Evolutionary conservation across 2,329 filamentous ascomycete species (phyloP).

Genomic region (Colletotrichum spinosum): DNA sequence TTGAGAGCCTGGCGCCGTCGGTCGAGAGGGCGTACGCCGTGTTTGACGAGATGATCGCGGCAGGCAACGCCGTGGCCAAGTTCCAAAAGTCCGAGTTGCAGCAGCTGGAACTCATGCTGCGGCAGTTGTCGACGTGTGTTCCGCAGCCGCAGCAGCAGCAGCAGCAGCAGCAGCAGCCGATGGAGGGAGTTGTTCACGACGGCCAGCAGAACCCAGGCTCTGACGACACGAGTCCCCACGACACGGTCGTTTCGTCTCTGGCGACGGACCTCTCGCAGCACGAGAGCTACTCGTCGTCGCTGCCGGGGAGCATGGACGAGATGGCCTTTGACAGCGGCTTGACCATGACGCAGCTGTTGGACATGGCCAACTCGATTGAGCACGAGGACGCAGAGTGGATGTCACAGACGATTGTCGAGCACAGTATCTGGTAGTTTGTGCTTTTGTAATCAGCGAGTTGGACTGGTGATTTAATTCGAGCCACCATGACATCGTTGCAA

Average conservation of each 20-base stretch:
- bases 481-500: too few relatives aligned
- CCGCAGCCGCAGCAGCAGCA: neutral
- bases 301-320: slow-evolving; percentile 39
- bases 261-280: slow-evolving; percentile 14
- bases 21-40: slow-evolving; percentile 55
- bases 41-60: slow-evolving; percentile 58
- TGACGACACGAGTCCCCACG: slow-evolving; percentile 3
- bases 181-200: neutral
- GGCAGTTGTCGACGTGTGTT: slow-evolving; percentile 40
- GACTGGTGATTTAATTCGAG: neutral
- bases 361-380: slow-evolving; percentile 60
- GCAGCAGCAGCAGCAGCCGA: slow-evolving; percentile 9
- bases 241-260: slow-evolving; percentile 14
- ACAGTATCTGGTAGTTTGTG: slow-evolving; percentile 51
- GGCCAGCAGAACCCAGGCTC: neutral
- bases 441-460: neutral
- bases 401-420: slow-evolving; percentile 57
- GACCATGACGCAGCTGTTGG: slow-evolving; percentile 59
- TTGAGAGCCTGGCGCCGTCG: slow-evolving; percentile 51
- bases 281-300: slow-evolving; percentile 34
- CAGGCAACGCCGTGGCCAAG: slow-evolving; percentile 58
- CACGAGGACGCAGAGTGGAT: slow-evolving; percentile 58
- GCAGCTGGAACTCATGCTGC: slow-evolving; percentile 55
- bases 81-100: slow-evolving; percentile 58
- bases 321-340: slow-evolving; percentile 48